Percentiles rank a stretch among this genome's conserved stretches.
Evolutionary conservation across 306 rosid species (phyloP).

Genomic region (Cucumis melo): DNA sequence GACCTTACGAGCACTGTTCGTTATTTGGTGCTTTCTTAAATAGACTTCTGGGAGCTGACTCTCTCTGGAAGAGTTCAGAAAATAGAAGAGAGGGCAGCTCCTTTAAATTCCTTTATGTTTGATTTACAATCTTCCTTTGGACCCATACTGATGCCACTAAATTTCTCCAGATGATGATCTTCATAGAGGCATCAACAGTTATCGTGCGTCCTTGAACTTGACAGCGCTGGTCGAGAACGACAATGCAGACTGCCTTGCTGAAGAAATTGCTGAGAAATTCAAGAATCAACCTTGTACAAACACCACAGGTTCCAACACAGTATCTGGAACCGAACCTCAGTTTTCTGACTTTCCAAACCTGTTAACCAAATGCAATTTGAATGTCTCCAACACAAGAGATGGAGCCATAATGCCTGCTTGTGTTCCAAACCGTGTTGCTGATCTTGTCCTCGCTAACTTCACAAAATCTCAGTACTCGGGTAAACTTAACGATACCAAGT

Average conservation of each 20-base stretch:
- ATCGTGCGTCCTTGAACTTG: conserved; percentile 49
- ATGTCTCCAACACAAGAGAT: conserved; percentile 63
- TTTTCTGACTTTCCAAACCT: conserved; percentile 56
- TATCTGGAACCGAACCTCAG: conserved; percentile 79
- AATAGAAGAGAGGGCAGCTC: neutral
- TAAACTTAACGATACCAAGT: conserved; percentile 58
- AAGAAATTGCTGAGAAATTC: conserved; percentile 64
- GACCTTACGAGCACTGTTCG: neutral
- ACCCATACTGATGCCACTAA: neutral
- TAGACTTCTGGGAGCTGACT: neutral
- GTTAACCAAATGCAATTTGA: conserved; percentile 50
- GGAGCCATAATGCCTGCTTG: conserved; percentile 72
- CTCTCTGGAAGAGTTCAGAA: neutral
- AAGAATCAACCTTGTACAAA: conserved; percentile 72
- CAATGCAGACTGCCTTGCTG: conserved; percentile 76
- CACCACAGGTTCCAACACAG: conserved; percentile 80
- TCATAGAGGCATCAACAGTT: conserved; percentile 51
- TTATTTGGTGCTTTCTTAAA: neutral
- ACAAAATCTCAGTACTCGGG: conserved; percentile 61
- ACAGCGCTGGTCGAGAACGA: conserved; percentile 34
- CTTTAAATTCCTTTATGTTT: neutral
- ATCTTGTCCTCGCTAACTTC: conserved; percentile 62
- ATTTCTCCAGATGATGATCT: conserved; percentile 50
- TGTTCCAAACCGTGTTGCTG: conserved; percentile 45
- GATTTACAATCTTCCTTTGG: neutral